A percentile compares a stretch with the other conserved stretches of the same genome.
Conservation (phyloP, 768 basidiomycete species). For the Auricularia heimuer region DNA sequence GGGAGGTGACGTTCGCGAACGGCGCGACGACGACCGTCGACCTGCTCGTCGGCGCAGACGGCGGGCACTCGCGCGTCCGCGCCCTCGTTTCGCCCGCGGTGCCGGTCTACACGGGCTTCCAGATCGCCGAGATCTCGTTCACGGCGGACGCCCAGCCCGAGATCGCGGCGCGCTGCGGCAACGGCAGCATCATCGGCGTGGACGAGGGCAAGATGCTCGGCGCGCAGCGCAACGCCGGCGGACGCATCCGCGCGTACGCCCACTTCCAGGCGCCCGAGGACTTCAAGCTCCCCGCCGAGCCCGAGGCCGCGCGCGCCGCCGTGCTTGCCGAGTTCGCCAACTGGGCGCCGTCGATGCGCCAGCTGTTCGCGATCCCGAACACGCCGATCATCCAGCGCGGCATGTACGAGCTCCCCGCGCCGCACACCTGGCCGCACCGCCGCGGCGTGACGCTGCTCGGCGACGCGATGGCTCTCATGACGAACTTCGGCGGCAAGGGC, state of each 20-base stretch:
- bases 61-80: conserved; percentile 31
- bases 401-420: conserved; percentile 11
- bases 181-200: conserved; percentile 20
- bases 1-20: not conserved
- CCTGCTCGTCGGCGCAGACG: conserved; percentile 29
- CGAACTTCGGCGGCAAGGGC: conserved; percentile 28
- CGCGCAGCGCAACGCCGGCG: conserved; percentile 25
- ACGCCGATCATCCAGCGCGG: conserved; percentile 11
- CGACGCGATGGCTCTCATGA: conserved; percentile 31
- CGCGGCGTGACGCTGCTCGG: conserved; percentile 18
- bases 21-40: conserved; percentile 7
- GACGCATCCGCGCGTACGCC: conserved; percentile 17
- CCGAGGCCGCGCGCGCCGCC: conserved; percentile 1
- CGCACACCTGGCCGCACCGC: conserved; percentile 5
- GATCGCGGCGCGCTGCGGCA: conserved; percentile 17
- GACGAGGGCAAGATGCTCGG: conserved; percentile 19
- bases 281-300: not conserved
- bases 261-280: not conserved
- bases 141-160: conserved; percentile 14
- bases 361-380: conserved; percentile 8
- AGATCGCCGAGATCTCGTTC: conserved; percentile 15
- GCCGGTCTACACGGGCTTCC: conserved; percentile 25
- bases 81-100: conserved; percentile 20
- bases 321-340: conserved; percentile 8
- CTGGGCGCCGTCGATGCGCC: conserved; percentile 5